phyloP scores from a whole-genome alignment of 73 alveolate species.

The Paramecium octaurelia region DNA sequence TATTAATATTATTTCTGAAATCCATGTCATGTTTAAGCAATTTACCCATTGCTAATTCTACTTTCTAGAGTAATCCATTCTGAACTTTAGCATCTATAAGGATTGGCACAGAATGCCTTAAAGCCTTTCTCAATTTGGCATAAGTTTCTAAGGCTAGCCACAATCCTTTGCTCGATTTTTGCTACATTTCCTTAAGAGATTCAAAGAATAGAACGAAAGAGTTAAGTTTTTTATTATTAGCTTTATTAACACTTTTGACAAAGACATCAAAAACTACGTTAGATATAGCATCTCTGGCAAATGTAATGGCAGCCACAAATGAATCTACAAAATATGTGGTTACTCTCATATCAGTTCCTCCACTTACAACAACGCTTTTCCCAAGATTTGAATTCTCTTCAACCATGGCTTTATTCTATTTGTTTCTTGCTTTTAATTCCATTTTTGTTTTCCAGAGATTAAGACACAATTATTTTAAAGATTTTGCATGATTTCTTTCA shows the following conservation, averaged over 20 bases:
- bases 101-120: slow-evolving; percentile 2
- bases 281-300: slow-evolving; percentile 20
- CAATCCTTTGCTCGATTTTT: neutral
- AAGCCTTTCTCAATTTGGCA: slow-evolving; percentile 23
- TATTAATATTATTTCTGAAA: slow-evolving; percentile 52
- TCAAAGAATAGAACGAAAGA: slow-evolving; percentile 35
- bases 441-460: slow-evolving; percentile 39
- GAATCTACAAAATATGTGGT: slow-evolving; percentile 27
- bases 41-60: slow-evolving; percentile 52
- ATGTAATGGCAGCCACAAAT: slow-evolving; percentile 17
- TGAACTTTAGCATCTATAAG: slow-evolving; percentile 30
- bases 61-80: neutral
- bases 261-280: neutral
- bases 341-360: slow-evolving; percentile 22
- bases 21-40: slow-evolving; percentile 40
- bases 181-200: neutral
- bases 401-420: slow-evolving; percentile 26
- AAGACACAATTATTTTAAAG: neutral
- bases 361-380: neutral
- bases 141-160: neutral
- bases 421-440: slow-evolving; percentile 38
- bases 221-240: slow-evolving; percentile 40
- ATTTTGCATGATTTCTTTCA: slow-evolving; percentile 45
- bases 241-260: slow-evolving; percentile 40
- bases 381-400: neutral